Percentiles rank a stretch among this genome's conserved stretches.
Conservation (phyloP, 1,139 yeast species). For the Candida pseudoviswanathii region DNA sequence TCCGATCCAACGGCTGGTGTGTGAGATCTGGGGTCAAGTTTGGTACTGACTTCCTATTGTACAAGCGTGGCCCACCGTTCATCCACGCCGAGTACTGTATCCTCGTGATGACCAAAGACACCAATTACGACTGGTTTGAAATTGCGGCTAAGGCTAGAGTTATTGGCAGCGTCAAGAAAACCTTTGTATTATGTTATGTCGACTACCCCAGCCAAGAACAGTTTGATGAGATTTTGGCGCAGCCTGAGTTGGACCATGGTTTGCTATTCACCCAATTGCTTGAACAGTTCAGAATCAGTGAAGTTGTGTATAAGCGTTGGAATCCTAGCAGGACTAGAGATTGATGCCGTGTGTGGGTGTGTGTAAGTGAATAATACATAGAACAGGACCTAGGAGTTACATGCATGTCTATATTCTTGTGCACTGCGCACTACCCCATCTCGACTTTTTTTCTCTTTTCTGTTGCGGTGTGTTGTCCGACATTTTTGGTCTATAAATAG, state of each 20-base stretch:
- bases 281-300: constrained; percentile 52
- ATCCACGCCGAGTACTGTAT: constrained; percentile 88
- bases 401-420: neutral
- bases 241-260: constrained; percentile 17
- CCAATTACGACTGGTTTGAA: constrained; percentile 55
- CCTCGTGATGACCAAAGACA: constrained; percentile 48
- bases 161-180: constrained; percentile 84
- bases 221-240: constrained; percentile 24
- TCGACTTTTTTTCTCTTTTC: constrained; percentile 1
- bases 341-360: constrained; percentile 22
- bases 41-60: constrained; percentile 80
- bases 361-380: neutral
- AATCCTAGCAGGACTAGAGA: constrained; percentile 81
- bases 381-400: neutral
- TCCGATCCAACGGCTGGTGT: constrained; percentile 92
- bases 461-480: neutral
- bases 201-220: constrained; percentile 45
- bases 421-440: constrained; percentile 2
- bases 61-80: constrained; percentile 92
- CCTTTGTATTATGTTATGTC: constrained; percentile 69
- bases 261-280: constrained; percentile 36
- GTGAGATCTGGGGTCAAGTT: constrained; percentile 89
- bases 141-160: constrained; percentile 74
- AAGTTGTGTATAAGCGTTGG: constrained; percentile 78
- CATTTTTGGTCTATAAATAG: constrained; percentile 2